Evolutionary conservation across 306 rosid species (phyloP), one percentile per base, ranked within the genome.

Genomic region (Quercus cerris): DNA sequence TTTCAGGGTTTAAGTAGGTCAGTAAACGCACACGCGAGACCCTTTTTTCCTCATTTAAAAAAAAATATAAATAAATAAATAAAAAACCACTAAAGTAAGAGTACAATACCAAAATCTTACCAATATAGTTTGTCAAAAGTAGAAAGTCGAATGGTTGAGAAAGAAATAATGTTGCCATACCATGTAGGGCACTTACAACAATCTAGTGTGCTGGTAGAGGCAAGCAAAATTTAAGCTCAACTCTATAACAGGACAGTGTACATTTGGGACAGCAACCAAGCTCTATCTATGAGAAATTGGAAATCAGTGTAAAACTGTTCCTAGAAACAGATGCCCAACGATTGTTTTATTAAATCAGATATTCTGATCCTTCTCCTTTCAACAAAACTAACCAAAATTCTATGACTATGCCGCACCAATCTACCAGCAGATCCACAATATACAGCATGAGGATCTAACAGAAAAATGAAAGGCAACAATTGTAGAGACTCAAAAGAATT

Each of bases 311-410:
- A 18, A 1, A 14, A 4, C 17, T 3, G 5, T 49, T 49, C 25
- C 52, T 9, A 4, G 22, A 67, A 67, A 19, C 14, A 28, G 72
- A 33, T 23, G 72, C 7, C 72, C 72, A 68, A 33, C 15, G 15
- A 51, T 27, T 51, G 61, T 14, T 25, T 68, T 9, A n/a, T n/a
- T 10, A 68, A 19, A 68, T 68, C 72, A 76, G 31, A 56, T 51
- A 67, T 57, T 57, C 69, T 75, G 41, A 19, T 71, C 30, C 75
- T 28, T 66, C 35, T 52, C 78, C 64, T 25, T 71, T 52, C 23
- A 56, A 61, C 35, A 61, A 77, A 54, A 69, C 79, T 31, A 27
- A 35, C 72, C 7, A 68, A 84, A 71, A 76, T 73, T 73, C 35
- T 73, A 55, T 23, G 61, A 56, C 51, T 15, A 20, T 81, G 77